These are phyloP conservation scores for Penicillium paneum DNA, from an alignment of 2,329 filamentous ascomycete genomes.

Conservation along the genomic window DNA sequence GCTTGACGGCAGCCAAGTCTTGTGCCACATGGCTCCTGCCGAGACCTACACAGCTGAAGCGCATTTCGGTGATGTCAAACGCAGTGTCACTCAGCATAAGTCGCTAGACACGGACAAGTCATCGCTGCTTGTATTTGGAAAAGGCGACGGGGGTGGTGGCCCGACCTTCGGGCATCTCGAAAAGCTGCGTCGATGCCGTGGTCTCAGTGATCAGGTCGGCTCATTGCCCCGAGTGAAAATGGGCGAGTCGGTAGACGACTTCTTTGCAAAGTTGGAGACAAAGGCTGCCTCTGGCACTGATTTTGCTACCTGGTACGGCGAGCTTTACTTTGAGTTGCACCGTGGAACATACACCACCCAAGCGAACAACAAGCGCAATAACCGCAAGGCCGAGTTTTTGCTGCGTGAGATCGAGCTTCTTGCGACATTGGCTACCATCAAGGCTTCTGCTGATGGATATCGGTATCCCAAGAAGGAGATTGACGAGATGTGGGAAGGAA, in stretches of 20 bases:
- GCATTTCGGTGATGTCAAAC: slow-evolving; percentile 88
- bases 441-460: slow-evolving; percentile 59
- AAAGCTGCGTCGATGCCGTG: slow-evolving; percentile 88
- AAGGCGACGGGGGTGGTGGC: slow-evolving; percentile 92
- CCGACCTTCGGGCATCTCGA: slow-evolving; percentile 92
- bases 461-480: slow-evolving; percentile 92
- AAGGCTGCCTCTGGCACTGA: slow-evolving; percentile 65
- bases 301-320: slow-evolving; percentile 94
- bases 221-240: slow-evolving; percentile 82
- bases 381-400: slow-evolving; percentile 78
- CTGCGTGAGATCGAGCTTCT: slow-evolving; percentile 85
- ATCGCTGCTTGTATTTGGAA: slow-evolving; percentile 89
- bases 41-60: slow-evolving; percentile 96
- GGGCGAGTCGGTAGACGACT: slow-evolving; percentile 87
- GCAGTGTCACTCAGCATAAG: slow-evolving; percentile 89
- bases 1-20: slow-evolving; percentile 90
- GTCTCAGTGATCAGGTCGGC: slow-evolving; percentile 82
- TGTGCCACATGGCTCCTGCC: slow-evolving; percentile 94
- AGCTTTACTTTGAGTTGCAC: slow-evolving; percentile 96
- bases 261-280: slow-evolving; percentile 80
- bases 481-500: slow-evolving; percentile 91
- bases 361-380: slow-evolving; percentile 95
- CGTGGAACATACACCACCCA: slow-evolving; percentile 97
- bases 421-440: slow-evolving; percentile 78
- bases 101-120: slow-evolving; percentile 90